Evolutionary conservation across 768 basidiomycete species (phyloP), one percentile per base, ranked within the genome.

Genomic region (Lactifluus volemus): DNA sequence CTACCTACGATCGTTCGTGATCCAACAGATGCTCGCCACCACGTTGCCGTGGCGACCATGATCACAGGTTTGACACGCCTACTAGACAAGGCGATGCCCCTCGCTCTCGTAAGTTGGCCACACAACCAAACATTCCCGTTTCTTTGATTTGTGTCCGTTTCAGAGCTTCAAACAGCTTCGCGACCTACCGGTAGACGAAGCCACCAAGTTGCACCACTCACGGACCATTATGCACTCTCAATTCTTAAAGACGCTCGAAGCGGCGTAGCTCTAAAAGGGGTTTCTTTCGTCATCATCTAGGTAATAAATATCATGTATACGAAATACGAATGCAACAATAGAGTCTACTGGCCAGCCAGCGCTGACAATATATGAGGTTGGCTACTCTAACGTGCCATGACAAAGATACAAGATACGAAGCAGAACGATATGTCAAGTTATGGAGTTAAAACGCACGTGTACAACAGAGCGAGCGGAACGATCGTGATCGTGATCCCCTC

Each of bases 21-120:
- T 53, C 74, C 76, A 29, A 72, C 73, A 44, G 83, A 91, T 65
- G 71, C 78, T n/a, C 77, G 85, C 55, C 87, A 89, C 71, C 79
- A 75, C 57, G 85, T 85, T 10, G 88, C 89, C 5, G 68, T 89
- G 49, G 80, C 85, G 30, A 84, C 84, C 67, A 92, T 92, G 86
- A 79, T 84, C 50, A 75, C 80, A 3, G 77, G 78, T n/a, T 68
- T 92, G 60, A 78, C 87, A 44, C 72, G 73, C 19, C 74, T 80
- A 42, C 77, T 86, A 39, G 85, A 88, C 68, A 80, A 79, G 60
- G 75, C 80, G 53, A 80, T 78, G 58, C 86, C 87, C 10, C 71
- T 82, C 4, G 77, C 79, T 14, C 68, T 89, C 72, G 89, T 89
- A 64, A 58, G 84, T 78, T 19, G 61, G 44, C 52, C 38, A 52